Evolutionary conservation across 2,329 filamentous ascomycete genomes (phyloP).

Genomic region (Aureobasidium sp.): DNA sequence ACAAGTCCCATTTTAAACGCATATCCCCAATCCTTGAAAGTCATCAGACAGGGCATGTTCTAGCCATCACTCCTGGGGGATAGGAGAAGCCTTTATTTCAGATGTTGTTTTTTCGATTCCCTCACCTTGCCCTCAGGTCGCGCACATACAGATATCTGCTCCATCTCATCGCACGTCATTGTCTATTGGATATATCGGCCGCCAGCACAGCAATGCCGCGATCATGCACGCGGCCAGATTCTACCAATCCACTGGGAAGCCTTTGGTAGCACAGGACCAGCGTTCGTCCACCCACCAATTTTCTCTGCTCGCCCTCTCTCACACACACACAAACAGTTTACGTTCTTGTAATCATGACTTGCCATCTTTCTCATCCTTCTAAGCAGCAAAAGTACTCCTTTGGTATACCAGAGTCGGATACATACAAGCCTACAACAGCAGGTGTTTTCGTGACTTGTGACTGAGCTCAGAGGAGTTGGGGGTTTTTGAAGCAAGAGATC

Average conservation of each 20-base stretch:
- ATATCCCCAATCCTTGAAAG: no score
- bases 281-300: background rate
- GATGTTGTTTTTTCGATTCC: no score
- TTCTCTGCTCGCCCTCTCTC: background rate
- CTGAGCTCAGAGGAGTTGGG: no score
- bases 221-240: background rate
- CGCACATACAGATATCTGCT: no score
- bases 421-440: background rate
- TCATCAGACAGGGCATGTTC: no score
- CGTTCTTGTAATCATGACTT: background rate
- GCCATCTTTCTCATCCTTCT: background rate
- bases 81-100: no score
- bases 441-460: no score
- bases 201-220: slow-evolving; percentile 2
- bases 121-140: no score
- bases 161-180: background rate
- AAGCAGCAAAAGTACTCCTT: background rate
- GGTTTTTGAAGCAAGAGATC: background rate
- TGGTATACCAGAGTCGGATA: background rate
- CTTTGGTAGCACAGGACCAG: slow-evolving; percentile 1
- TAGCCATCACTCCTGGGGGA: no score
- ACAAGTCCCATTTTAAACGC: no score
- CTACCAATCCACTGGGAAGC: slow-evolving; percentile 2
- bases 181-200: background rate
- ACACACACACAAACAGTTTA: background rate